Evolutionary conservation across 2,329 filamentous ascomycete genomes (phyloP), one percentile per base, ranked within the genome.

Genomic region (Phyllosticta capitalensis): DNA sequence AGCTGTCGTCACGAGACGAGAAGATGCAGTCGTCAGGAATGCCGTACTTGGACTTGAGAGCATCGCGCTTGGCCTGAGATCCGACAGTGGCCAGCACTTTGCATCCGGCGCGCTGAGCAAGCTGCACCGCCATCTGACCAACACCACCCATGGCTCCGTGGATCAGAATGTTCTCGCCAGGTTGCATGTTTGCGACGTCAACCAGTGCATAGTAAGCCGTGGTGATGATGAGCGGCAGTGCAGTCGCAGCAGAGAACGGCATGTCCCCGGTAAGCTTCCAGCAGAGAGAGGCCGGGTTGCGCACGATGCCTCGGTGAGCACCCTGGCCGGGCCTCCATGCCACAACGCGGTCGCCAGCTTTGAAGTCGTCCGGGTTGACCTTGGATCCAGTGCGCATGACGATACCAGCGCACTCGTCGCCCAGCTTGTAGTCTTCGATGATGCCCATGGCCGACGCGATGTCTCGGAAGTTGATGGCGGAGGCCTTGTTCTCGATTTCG

Each of bases 1-100:
- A 72, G 7, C 61, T 33, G 9, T 65, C 63, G 49, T 66, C 65
- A 5, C 66, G 62, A 14, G 59, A 63, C 51, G 58, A 62, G 61
- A 74, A 70, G 59, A 74, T 72, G 53, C 68, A 67, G 45, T 69
- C 65, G 12, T 63, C 63, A 0, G 65, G 60, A n/a, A 74, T 65
- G 21, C 64, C 63, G 54, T 45, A 45, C 17, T 45, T 45, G 38
- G 38, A 17, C 57, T 65, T 63, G 20, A 71, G 22, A 2, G 65
- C 38, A 1, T 52, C 19, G 20, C 67, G 67, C 60, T 72, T 66
- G 19, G 66, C 64, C 2, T 59, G 52, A 5, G 50, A 68, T 14
- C 64, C 61, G 1, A 70, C 70, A 9, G 70, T 72, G 1, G 61
- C 62, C 52, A 63, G 69, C 6, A 67, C 50, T 3, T 63, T 59